A percentile compares a stretch with the other conserved stretches of the same genome.
These are phyloP conservation scores for Oryza glaberrima DNA, from an alignment of 176 grass and related monocot genomes.

Conservation along the genomic window DNA sequence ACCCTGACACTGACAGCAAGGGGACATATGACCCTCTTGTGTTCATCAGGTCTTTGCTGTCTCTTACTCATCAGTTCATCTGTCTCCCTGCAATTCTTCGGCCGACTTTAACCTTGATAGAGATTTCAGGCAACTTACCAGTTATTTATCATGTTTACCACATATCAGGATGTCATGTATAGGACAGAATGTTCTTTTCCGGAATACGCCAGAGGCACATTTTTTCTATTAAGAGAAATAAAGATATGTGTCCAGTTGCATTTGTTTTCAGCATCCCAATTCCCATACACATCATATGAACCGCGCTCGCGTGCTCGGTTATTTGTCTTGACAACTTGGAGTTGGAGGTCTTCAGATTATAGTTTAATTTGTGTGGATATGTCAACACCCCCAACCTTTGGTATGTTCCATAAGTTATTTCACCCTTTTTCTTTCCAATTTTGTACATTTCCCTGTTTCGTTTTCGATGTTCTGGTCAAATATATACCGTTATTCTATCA, in stretches of 20 bases:
- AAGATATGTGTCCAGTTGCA: background rate
- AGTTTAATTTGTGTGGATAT: background rate
- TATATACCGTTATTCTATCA: background rate
- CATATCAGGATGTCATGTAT: background rate
- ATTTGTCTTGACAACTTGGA: background rate
- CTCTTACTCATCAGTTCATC: background rate
- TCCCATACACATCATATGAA: background rate
- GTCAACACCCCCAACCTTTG: background rate
- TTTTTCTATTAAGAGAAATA: too few relatives aligned
- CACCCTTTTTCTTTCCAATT: background rate
- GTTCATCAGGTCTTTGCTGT: background rate
- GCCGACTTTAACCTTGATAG: background rate
- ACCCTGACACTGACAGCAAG: conserved; percentile 13
- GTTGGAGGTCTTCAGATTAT: background rate
- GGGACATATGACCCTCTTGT: background rate
- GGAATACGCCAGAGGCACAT: too few relatives aligned
- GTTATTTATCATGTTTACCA: background rate
- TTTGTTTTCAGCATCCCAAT: background rate
- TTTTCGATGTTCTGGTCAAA: too few relatives aligned
- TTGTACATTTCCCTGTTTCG: background rate
- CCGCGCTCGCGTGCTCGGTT: background rate
- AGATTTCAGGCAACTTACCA: background rate
- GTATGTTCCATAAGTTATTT: background rate
- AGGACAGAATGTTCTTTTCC: background rate
- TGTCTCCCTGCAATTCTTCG: background rate